Evolutionary conservation across 805 yeast species (phyloP).

Genomic region (Saccharomycopsis javanensis): DNA sequence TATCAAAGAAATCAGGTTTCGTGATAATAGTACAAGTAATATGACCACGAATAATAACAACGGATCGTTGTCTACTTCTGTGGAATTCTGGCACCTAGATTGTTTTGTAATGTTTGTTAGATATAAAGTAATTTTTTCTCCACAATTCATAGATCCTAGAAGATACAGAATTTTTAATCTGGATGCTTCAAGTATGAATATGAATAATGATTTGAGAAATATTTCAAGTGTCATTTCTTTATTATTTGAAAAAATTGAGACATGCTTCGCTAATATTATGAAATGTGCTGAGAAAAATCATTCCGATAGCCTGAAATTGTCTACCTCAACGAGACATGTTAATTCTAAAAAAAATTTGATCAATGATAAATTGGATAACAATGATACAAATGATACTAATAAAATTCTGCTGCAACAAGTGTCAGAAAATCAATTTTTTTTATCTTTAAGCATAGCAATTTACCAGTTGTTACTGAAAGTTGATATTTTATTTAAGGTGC

Average conservation of each 20-base stretch:
- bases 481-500: constrained; percentile 6
- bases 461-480: constrained; percentile 1
- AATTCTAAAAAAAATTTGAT: neutral
- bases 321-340: neutral
- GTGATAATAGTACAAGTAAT: neutral
- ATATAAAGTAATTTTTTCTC: constrained; percentile 13
- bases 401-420: neutral
- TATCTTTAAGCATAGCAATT: neutral
- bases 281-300: neutral
- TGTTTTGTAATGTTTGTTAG: constrained; percentile 8
- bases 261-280: neutral
- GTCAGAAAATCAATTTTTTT: neutral
- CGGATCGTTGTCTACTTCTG: neutral
- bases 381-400: neutral
- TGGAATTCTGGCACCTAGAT: constrained; percentile 17
- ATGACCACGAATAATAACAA: neutral
- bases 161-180: constrained; percentile 14
- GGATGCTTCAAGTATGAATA: constrained; percentile 12
- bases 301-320: neutral
- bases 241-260: constrained; percentile 7
- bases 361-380: neutral
- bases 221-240: neutral
- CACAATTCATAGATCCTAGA: constrained; percentile 17
- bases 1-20: constrained; percentile 9
- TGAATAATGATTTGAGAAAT: constrained; percentile 10